phyloP scores from a whole-genome alignment of 106 monocot species.

The Phalaenopsis aphrodite region DNA sequence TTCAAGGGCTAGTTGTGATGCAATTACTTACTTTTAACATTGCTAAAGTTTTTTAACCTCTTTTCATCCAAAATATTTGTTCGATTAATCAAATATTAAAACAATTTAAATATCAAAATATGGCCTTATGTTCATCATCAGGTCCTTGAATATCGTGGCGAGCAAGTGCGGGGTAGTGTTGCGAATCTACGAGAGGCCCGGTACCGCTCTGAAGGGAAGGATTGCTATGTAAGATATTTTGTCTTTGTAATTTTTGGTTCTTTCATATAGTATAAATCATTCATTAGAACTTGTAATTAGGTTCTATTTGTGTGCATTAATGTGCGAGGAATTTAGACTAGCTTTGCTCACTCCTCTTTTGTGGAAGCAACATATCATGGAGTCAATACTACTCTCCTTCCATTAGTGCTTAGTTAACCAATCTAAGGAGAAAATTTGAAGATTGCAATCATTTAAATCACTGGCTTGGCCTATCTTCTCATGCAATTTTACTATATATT shows the following conservation, averaged over 20 bases:
- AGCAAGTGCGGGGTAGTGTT: conserved; percentile 83
- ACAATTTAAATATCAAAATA: background rate
- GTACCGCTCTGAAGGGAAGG: conserved; percentile 63
- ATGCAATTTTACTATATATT: too few species aligned
- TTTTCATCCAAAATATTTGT: background rate
- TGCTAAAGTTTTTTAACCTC: background rate
- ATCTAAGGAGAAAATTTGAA: too few species aligned
- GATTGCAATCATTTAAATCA: too few species aligned
- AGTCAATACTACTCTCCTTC: too few species aligned
- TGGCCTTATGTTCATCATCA: conserved; percentile 13
- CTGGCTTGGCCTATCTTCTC: too few species aligned
- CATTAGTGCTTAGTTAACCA: too few species aligned
- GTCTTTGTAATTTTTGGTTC: background rate
- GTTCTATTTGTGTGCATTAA: background rate
- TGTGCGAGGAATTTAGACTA: background rate
- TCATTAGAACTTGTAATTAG: background rate
- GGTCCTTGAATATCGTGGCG: conserved; percentile 96
- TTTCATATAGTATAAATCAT: background rate
- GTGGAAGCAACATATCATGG: too few species aligned
- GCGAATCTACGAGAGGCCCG: conserved; percentile 79
- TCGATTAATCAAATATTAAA: background rate
- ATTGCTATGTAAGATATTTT: conserved; percentile 76
- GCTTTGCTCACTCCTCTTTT: background rate
- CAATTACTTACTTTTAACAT: background rate
- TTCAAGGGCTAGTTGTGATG: background rate